These are phyloP conservation scores for Penicillium crystallinum DNA, from an alignment of 495 filamentous ascomycete genomes.

Conservation along the genomic window DNA sequence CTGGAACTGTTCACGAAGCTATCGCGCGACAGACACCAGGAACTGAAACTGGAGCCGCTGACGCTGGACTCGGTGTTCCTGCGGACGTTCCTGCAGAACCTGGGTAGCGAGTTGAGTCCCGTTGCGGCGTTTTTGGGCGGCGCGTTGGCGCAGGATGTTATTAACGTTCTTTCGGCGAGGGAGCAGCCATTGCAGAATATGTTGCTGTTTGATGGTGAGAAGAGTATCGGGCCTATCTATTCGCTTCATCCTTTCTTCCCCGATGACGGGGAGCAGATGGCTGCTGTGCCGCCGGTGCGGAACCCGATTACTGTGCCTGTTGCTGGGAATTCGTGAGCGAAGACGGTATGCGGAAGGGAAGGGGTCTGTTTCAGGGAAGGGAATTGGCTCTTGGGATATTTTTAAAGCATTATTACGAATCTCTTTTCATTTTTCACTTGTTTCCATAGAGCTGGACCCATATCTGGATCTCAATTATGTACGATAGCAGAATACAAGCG, in stretches of 20 bases:
- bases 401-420: slow-evolving; percentile 4
- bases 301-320: slow-evolving; percentile 16
- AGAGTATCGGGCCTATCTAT: slow-evolving; percentile 70
- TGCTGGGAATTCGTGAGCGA: neutral
- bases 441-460: neutral
- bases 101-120: slow-evolving; percentile 76
- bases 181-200: slow-evolving; percentile 97
- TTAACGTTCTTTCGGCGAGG: slow-evolving; percentile 83
- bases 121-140: slow-evolving; percentile 88
- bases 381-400: neutral
- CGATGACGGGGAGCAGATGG: slow-evolving; percentile 24
- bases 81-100: slow-evolving; percentile 74
- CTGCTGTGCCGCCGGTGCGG: slow-evolving; percentile 26
- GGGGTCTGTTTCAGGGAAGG: neutral
- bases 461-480: neutral
- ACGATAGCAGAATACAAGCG: neutral
- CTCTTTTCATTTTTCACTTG: neutral
- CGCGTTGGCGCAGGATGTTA: slow-evolving; percentile 89
- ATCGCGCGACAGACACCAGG: slow-evolving; percentile 66
- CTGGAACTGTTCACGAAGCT: slow-evolving; percentile 68
- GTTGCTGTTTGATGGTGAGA: slow-evolving; percentile 83
- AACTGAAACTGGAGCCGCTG: slow-evolving; percentile 69
- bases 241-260: slow-evolving; percentile 69
- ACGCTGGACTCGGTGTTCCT: slow-evolving; percentile 75
- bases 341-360: neutral